Percentiles rank a stretch among this genome's conserved stretches.
phyloP scores from a whole-genome alignment of 2,329 filamentous ascomycete species.

The Exophiala bonariae region DNA sequence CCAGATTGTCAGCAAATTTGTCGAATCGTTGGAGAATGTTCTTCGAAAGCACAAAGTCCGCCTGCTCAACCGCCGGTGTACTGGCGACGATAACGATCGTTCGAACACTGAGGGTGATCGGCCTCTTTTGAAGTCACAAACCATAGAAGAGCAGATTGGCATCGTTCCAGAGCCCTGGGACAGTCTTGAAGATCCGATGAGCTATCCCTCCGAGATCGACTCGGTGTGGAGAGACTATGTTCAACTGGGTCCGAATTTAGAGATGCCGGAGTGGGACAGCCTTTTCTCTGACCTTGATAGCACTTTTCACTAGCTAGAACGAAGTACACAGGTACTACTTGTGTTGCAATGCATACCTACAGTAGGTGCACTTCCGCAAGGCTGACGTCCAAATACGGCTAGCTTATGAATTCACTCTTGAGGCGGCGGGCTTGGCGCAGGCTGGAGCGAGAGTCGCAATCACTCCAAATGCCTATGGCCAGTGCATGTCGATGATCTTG shows the following conservation, averaged over 20 bases:
- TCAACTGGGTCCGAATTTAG: constrained; percentile 18
- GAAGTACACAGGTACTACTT: no score
- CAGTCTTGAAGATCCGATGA: constrained; percentile 10
- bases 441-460: not conserved
- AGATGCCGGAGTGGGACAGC: constrained; percentile 24
- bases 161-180: not conserved
- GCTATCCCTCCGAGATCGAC: constrained; percentile 22
- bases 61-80: constrained; percentile 6
- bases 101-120: not conserved
- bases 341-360: no score
- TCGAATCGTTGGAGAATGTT: constrained; percentile 39
- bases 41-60: constrained; percentile 33
- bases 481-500: not conserved
- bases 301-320: no score
- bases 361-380: no score
- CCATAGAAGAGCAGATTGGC: not conserved
- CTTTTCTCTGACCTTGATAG: constrained; percentile 25
- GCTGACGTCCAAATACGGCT: not conserved
- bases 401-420: not conserved
- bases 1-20: constrained; percentile 33
- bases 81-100: not conserved
- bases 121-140: not conserved
- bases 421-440: not conserved
- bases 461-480: not conserved
- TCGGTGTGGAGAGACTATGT: constrained; percentile 24